Percentiles rank a stretch among this genome's conserved stretches.
Conservation (phyloP, 768 basidiomycete genomes). For the Asterophora parasitica region DNA sequence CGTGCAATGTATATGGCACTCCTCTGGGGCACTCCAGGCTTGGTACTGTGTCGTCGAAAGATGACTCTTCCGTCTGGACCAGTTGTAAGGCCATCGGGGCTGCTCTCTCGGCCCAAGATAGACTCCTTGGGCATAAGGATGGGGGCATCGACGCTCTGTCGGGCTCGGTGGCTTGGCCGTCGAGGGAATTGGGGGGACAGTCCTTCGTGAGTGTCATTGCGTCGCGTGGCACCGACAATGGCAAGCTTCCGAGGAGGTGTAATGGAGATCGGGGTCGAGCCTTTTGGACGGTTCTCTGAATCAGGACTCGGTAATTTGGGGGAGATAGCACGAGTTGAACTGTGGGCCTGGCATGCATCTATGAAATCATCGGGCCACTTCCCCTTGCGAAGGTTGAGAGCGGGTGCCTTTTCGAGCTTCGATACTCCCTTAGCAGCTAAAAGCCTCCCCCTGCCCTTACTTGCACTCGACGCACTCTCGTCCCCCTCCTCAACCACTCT, state of each 20-base stretch:
- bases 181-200: conserved; percentile 47
- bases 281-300: conserved; percentile 20
- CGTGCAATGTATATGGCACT: conserved; percentile 46
- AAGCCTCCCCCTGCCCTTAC: conserved; percentile 22
- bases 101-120: conserved; percentile 45
- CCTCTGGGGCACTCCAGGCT: conserved; percentile 33
- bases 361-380: conserved; percentile 84
- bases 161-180: conserved; percentile 57
- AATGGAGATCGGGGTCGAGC: conserved; percentile 30
- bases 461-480: conserved; percentile 45
- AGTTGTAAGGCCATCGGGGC: conserved; percentile 47
- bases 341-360: conserved; percentile 45
- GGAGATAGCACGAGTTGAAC: conserved; percentile 24
- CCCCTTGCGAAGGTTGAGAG: conserved; percentile 65
- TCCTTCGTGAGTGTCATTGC: conserved; percentile 44
- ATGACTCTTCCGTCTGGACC: conserved; percentile 37
- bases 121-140: conserved; percentile 47
- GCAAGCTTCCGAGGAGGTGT: conserved; percentile 54
- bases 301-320: conserved; percentile 25
- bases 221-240: conserved; percentile 39
- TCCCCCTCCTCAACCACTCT: conserved; percentile 73
- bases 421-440: conserved; percentile 15
- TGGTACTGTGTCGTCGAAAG: conserved; percentile 56
- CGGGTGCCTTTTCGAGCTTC: conserved; percentile 28
- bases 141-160: conserved; percentile 58